A percentile compares a stretch with the other conserved stretches of the same genome.
Evolutionary conservation across 129 eudicot species (phyloP).

Genomic region (Flaveria robusta): DNA sequence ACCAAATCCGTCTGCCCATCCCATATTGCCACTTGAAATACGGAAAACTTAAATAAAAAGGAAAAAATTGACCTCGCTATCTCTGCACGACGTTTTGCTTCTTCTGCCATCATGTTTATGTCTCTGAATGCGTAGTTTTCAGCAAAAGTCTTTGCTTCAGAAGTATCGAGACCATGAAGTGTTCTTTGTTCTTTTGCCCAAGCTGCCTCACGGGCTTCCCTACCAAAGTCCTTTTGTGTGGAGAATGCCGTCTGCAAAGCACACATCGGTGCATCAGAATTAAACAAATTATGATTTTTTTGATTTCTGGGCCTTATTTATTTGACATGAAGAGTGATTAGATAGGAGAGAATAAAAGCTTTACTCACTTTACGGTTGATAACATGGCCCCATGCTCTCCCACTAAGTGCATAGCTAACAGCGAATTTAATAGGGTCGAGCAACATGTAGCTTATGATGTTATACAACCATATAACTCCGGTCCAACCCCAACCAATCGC

Average conservation of each 20-base stretch:
- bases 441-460: constrained; percentile 44
- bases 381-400: constrained; percentile 60
- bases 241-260: constrained; percentile 55
- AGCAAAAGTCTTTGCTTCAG: constrained; percentile 43
- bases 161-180: constrained; percentile 51
- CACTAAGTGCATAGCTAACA: constrained; percentile 54
- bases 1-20: neutral
- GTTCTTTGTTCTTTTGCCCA: constrained; percentile 76
- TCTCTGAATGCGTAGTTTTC: constrained; percentile 56
- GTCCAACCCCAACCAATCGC: constrained; percentile 60
- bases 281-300: neutral
- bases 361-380: constrained; percentile 49
- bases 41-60: neutral
- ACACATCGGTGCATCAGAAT: neutral
- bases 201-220: constrained; percentile 68
- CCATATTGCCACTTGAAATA: neutral
- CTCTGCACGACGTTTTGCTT: constrained; percentile 72
- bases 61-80: constrained; percentile 51
- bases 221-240: constrained; percentile 56
- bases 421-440: constrained; percentile 59
- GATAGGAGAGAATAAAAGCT: neutral
- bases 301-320: neutral
- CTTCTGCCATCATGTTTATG: constrained; percentile 68
- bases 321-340: neutral
- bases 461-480: constrained; percentile 58